Percentiles rank a stretch among this genome's conserved stretches.
Conservation (phyloP, 352 stramenopile species). For the Globisporangium echinulatum region DNA sequence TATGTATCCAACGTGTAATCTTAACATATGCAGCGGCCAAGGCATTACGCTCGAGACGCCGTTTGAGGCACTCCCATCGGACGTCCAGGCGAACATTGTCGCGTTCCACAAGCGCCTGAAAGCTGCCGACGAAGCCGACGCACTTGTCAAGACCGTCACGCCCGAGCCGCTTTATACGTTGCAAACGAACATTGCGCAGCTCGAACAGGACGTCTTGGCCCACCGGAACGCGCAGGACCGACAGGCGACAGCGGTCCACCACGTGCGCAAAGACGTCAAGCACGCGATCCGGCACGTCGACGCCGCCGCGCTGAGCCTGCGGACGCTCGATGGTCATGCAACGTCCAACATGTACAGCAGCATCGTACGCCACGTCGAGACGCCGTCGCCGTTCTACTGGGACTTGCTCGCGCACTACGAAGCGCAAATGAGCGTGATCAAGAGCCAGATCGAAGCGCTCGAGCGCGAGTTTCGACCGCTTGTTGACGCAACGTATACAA, state of each 20-base stretch:
- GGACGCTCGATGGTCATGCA: constrained; percentile 51
- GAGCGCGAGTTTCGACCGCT: constrained; percentile 26
- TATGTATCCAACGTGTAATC: neutral
- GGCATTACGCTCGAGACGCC: constrained; percentile 66
- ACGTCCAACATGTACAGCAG: constrained; percentile 45
- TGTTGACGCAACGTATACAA: constrained; percentile 39
- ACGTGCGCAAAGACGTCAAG: constrained; percentile 65
- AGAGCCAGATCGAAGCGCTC: constrained; percentile 68
- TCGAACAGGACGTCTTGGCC: constrained; percentile 61
- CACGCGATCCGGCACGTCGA: constrained; percentile 74
- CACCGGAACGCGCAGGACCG: constrained; percentile 52
- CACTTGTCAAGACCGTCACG: constrained; percentile 70
- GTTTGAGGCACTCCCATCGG: constrained; percentile 58
- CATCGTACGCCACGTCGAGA: constrained; percentile 56
- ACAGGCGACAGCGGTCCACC: constrained; percentile 52
- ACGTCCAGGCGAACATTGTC: constrained; percentile 74
- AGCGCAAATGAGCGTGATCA: constrained; percentile 60
- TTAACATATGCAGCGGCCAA: constrained; percentile 2
- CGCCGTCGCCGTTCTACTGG: constrained; percentile 80
- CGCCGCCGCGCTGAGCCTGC: constrained; percentile 51
- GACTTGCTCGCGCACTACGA: constrained; percentile 70
- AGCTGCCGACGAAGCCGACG: constrained; percentile 63
- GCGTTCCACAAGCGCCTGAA: constrained; percentile 73
- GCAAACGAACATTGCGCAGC: constrained; percentile 41
- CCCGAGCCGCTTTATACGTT: constrained; percentile 44